phyloP scores from a whole-genome alignment of 352 stramenopile species.

The Pythium aristosporum region DNA sequence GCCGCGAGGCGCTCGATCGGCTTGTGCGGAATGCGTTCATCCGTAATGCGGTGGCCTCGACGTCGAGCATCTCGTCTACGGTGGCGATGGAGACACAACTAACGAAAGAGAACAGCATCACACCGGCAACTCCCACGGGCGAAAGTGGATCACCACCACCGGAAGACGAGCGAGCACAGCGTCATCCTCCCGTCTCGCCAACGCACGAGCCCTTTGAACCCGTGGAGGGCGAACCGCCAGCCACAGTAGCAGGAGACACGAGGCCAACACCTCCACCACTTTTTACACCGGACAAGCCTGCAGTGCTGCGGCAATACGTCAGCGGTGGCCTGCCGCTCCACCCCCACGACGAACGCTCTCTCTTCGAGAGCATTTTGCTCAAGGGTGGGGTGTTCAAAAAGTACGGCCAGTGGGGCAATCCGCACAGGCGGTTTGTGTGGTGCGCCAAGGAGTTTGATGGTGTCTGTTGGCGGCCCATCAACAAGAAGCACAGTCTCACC shows the following conservation, averaged over 20 bases:
- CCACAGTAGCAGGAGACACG: neutral
- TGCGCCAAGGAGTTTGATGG: constrained; percentile 63
- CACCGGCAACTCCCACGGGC: neutral
- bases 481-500: constrained; percentile 58
- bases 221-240: too few species aligned
- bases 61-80: neutral
- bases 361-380: constrained; percentile 60
- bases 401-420: constrained; percentile 72
- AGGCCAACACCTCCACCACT: neutral
- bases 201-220: neutral
- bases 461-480: constrained; percentile 66
- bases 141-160: neutral
- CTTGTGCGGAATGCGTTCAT: constrained; percentile 52
- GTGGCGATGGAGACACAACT: neutral
- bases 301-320: neutral
- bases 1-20: constrained; percentile 55
- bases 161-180: neutral
- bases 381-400: constrained; percentile 78
- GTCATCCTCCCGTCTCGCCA: too few species aligned
- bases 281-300: neutral
- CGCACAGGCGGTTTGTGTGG: constrained; percentile 74
- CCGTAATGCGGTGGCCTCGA: constrained; percentile 19
- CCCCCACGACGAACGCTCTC: constrained; percentile 39
- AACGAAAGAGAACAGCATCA: constrained; percentile 1
- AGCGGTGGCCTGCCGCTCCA: constrained; percentile 18